Evolutionary conservation across 2,329 filamentous ascomycete species (phyloP).

Genomic region (Claviceps sp.): DNA sequence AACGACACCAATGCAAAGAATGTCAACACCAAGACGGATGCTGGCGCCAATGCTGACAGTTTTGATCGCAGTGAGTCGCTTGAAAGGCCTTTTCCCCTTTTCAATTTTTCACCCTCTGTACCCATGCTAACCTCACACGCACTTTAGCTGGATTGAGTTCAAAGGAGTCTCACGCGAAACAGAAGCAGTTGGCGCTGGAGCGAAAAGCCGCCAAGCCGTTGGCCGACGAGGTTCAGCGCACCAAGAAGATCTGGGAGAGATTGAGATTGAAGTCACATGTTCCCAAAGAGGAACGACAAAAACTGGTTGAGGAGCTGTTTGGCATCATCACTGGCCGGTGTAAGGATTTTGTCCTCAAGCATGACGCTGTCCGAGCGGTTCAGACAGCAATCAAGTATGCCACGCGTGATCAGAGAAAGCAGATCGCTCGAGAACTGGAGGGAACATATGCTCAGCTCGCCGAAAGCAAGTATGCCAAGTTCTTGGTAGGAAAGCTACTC

Average conservation of each 20-base stretch:
- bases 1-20: conserved; percentile 22
- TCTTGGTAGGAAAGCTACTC: conserved; percentile 87
- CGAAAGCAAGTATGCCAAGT: conserved; percentile 95
- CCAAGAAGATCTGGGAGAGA: conserved; percentile 96
- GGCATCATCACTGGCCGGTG: conserved; percentile 81
- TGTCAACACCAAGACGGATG: conserved; percentile 16
- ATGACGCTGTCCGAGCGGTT: conserved; percentile 91
- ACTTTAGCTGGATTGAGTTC: conserved; percentile 33
- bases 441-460: conserved; percentile 75
- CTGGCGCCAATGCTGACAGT: conserved; percentile 21
- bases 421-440: conserved; percentile 76
- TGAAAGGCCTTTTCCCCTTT: background rate
- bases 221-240: conserved; percentile 73
- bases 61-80: conserved; percentile 29
- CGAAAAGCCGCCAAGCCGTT: conserved; percentile 88
- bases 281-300: conserved; percentile 73
- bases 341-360: conserved; percentile 95
- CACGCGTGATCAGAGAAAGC: conserved; percentile 67
- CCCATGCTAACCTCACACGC: background rate
- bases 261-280: conserved; percentile 89
- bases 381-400: conserved; percentile 97
- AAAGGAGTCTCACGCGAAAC: conserved; percentile 82
- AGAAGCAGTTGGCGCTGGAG: conserved; percentile 77
- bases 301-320: conserved; percentile 81
- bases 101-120: background rate